Evolutionary conservation across 352 stramenopile genomes (phyloP).

Genomic region (Phytophthora litchii): DNA sequence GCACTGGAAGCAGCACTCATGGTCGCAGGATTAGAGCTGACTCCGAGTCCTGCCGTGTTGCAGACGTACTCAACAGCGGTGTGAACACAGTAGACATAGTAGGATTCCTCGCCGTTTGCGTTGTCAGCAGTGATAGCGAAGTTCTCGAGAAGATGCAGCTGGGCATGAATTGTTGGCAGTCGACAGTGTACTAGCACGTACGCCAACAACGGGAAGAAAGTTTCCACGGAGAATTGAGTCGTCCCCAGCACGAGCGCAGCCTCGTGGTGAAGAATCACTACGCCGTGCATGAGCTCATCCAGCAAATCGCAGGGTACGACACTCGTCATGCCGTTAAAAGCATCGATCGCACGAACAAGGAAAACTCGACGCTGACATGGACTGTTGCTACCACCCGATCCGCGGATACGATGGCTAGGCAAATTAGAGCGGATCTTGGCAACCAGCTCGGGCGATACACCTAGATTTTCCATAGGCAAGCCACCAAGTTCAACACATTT

Average conservation of each 20-base stretch:
- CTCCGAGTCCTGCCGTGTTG: slow-evolving; percentile 58
- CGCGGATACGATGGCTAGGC: slow-evolving; percentile 44
- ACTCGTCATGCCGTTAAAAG: slow-evolving; percentile 81
- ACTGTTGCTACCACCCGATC: slow-evolving; percentile 22
- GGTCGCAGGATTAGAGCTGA: slow-evolving; percentile 2
- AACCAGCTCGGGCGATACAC: slow-evolving; percentile 57
- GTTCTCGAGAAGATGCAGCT: slow-evolving; percentile 84
- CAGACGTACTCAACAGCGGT: slow-evolving; percentile 86
- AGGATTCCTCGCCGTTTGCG: slow-evolving; percentile 86
- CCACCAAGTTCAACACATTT: slow-evolving; percentile 66
- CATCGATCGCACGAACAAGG: slow-evolving; percentile 72
- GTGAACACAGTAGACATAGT: slow-evolving; percentile 90
- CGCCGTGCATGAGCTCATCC: slow-evolving; percentile 85
- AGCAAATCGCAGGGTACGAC: slow-evolving; percentile 85
- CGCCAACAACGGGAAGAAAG: slow-evolving; percentile 84
- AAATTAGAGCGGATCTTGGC: slow-evolving; percentile 62
- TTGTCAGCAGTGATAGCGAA: slow-evolving; percentile 83
- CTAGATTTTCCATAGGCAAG: slow-evolving; percentile 73
- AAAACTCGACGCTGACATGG: slow-evolving; percentile 47
- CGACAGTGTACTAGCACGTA: slow-evolving; percentile 83
- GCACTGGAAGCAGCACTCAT: slow-evolving; percentile 27
- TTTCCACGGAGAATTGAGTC: slow-evolving; percentile 87
- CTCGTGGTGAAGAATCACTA: slow-evolving; percentile 85
- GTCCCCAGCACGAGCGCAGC: slow-evolving; percentile 86
- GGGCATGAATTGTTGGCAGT: slow-evolving; percentile 74